Evolutionary conservation across 2,329 filamentous ascomycete genomes (phyloP).

Genomic region (Fusarium tricinctum): DNA sequence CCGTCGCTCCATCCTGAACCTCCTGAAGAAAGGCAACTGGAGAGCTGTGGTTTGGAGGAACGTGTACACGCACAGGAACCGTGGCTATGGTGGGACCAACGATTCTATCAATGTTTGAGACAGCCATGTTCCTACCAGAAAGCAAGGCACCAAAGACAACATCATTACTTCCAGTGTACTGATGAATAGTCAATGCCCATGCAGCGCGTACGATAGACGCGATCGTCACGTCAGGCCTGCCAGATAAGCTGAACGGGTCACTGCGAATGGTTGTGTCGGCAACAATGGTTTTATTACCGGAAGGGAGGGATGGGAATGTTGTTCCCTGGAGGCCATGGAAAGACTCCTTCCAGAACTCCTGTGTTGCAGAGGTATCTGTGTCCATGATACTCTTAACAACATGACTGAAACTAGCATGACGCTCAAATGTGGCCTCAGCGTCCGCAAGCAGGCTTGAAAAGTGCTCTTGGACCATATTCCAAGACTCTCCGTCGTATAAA

Average conservation of each 20-base stretch:
- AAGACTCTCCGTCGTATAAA: slow-evolving; percentile 9
- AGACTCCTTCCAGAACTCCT: neutral
- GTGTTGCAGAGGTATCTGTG: neutral
- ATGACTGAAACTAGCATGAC: neutral
- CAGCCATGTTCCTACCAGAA: slow-evolving; percentile 54
- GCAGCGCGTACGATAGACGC: slow-evolving; percentile 3
- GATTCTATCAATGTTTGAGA: slow-evolving; percentile 15
- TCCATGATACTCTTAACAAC: neutral
- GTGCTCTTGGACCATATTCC: slow-evolving; percentile 57
- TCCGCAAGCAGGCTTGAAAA: slow-evolving; percentile 21
- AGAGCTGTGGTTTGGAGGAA: neutral
- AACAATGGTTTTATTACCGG: neutral
- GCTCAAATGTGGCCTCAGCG: slow-evolving; percentile 14
- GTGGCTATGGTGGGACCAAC: slow-evolving; percentile 10
- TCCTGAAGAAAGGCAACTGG: slow-evolving; percentile 14
- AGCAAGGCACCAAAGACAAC: slow-evolving; percentile 60
- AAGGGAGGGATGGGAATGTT: neutral
- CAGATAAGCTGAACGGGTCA: neutral
- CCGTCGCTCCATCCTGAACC: slow-evolving; percentile 16
- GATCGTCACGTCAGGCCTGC: neutral
- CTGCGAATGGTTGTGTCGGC: neutral
- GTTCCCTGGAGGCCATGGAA: neutral
- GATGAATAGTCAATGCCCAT: slow-evolving; percentile 18
- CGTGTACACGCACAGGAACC: slow-evolving; percentile 4
- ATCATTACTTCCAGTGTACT: slow-evolving; percentile 60